A percentile compares a stretch with the other conserved stretches of the same genome.
These are phyloP conservation scores for Trametes meyenii DNA, from an alignment of 768 basidiomycete species.

Conservation along the genomic window DNA sequence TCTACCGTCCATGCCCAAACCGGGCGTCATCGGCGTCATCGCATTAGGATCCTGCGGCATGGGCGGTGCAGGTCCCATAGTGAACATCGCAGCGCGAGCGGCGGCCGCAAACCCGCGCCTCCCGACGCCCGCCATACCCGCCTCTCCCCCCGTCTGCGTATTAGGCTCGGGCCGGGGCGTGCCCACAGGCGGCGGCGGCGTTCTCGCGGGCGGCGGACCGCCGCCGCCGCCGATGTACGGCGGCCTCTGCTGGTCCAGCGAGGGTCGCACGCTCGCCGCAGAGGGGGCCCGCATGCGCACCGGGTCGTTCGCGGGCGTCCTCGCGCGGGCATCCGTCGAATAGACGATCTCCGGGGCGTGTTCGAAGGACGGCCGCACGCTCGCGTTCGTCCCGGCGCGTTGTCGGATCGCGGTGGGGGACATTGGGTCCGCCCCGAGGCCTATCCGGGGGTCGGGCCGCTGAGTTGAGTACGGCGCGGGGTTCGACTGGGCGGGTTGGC, in stretches of 20 bases:
- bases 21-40: slow-evolving; percentile 10
- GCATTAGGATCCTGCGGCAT: slow-evolving; percentile 8
- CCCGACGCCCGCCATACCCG: slow-evolving; percentile 92
- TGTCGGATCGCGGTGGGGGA: slow-evolving; percentile 7
- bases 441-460: slow-evolving; percentile 9
- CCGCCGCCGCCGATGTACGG: slow-evolving; percentile 17
- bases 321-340: slow-evolving; percentile 18
- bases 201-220: slow-evolving; percentile 3
- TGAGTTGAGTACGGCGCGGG: slow-evolving; percentile 12
- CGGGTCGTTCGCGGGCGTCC: slow-evolving; percentile 14
- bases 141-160: slow-evolving; percentile 74
- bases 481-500: slow-evolving; percentile 21
- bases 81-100: slow-evolving; percentile 62
- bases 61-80: slow-evolving; percentile 22
- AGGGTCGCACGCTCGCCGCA: slow-evolving; percentile 27
- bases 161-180: slow-evolving; percentile 44
- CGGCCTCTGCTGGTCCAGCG: slow-evolving; percentile 24
- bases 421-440: not conserved
- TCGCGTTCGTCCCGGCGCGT: slow-evolving; percentile 20
- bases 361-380: slow-evolving; percentile 9
- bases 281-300: slow-evolving; percentile 29
- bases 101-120: slow-evolving; percentile 80
- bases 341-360: slow-evolving; percentile 24
- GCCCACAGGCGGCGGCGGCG: slow-evolving; percentile 3
- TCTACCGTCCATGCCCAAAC: slow-evolving; percentile 35